Conservation (phyloP, 2,329 filamentous ascomycete genomes). For the Diaporthe longicolla region DNA sequence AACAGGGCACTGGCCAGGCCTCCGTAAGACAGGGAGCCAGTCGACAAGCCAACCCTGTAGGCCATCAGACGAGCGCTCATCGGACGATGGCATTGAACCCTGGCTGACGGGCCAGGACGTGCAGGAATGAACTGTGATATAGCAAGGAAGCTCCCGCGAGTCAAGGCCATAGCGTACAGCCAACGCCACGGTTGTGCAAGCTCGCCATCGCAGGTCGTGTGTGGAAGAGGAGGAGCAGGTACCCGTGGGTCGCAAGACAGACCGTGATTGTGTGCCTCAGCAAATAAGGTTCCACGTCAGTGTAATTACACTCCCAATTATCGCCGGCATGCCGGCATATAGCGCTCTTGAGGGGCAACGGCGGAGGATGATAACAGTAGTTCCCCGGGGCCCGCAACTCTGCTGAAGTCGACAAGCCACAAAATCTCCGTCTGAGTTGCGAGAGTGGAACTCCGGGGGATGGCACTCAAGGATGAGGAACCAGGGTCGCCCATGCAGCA, state of each 20-base stretch:
- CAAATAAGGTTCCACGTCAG: slow-evolving; percentile 28
- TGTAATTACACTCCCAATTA: slow-evolving; percentile 6
- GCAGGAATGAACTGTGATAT: slow-evolving; percentile 18
- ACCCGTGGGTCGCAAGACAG: slow-evolving; percentile 36
- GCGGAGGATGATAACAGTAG: slow-evolving; percentile 2
- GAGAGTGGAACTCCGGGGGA: slow-evolving; percentile 19
- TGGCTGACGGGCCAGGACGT: background rate
- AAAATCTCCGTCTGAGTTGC: slow-evolving; percentile 21
- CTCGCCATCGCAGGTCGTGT: background rate
- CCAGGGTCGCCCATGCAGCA: slow-evolving; percentile 23
- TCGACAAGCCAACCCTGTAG: slow-evolving; percentile 35
- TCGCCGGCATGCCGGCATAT: slow-evolving; percentile 15
- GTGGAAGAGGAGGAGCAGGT: slow-evolving; percentile 30
- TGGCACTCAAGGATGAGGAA: slow-evolving; percentile 1
- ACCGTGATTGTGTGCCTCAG: slow-evolving; percentile 32
- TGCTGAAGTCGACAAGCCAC: slow-evolving; percentile 23
- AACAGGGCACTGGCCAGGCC: slow-evolving; percentile 28
- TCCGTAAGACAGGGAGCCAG: slow-evolving; percentile 9
- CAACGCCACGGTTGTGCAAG: slow-evolving; percentile 26
- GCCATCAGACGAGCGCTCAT: slow-evolving; percentile 30
- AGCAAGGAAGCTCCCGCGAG: slow-evolving; percentile 12
- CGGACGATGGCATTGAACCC: slow-evolving; percentile 18
- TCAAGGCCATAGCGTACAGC: slow-evolving; percentile 13
- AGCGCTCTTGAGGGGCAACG: background rate
- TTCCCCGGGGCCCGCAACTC: slow-evolving; percentile 29